Percentiles rank a stretch among this genome's conserved stretches.
Conservation (phyloP, 2,329 filamentous ascomycete species). For the Xylariaceae sp. region DNA sequence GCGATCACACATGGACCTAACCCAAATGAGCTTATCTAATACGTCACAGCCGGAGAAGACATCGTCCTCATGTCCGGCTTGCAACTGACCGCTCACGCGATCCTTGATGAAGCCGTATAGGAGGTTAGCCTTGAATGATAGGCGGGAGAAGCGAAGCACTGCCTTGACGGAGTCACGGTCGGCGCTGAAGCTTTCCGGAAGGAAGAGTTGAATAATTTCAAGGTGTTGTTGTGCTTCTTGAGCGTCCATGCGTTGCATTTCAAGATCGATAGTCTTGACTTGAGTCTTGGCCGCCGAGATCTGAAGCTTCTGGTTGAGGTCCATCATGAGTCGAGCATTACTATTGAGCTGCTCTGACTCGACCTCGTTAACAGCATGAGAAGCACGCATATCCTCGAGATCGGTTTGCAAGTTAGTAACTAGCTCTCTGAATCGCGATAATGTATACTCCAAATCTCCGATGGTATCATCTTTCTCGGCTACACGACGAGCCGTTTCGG, state of each 20-base stretch:
- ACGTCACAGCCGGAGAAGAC: constrained; percentile 77
- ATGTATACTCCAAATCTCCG: constrained; percentile 86
- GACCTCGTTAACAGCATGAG: constrained; percentile 86
- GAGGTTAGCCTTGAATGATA: constrained; percentile 83
- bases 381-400: constrained; percentile 87
- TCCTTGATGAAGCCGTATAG: constrained; percentile 78
- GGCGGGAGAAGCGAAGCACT: constrained; percentile 80
- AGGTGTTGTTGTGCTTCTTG: constrained; percentile 87
- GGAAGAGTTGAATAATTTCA: constrained; percentile 81
- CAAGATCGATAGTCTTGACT: constrained; percentile 89
- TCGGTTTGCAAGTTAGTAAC: constrained; percentile 83
- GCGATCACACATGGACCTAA: constrained; percentile 77
- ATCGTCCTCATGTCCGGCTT: constrained; percentile 72
- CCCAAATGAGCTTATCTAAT: constrained; percentile 81
- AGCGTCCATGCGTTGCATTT: constrained; percentile 81
- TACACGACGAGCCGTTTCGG: constrained; percentile 73
- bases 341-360: constrained; percentile 88
- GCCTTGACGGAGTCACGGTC: constrained; percentile 87
- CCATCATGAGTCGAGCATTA: constrained; percentile 91
- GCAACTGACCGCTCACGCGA: constrained; percentile 64
- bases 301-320: constrained; percentile 92
- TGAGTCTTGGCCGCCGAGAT: constrained; percentile 87
- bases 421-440: constrained; percentile 84
- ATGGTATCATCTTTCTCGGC: constrained; percentile 75
- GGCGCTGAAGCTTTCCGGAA: constrained; percentile 77